A percentile compares a stretch with the other conserved stretches of the same genome.
Conservation (phyloP, 345 rosid species). For the Citrus trifoliata region DNA sequence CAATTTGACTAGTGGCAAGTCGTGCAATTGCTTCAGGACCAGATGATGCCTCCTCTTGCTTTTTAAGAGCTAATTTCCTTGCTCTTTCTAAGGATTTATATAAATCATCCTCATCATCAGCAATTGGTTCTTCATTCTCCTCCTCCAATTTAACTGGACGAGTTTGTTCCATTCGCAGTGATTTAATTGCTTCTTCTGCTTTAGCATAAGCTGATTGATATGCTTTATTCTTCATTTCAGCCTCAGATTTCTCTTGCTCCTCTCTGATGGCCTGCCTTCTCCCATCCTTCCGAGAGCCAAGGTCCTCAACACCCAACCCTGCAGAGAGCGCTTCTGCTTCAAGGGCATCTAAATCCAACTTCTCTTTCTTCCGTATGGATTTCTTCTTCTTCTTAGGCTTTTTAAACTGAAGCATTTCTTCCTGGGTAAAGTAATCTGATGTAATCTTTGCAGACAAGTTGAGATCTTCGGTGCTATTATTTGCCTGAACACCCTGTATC, state of each 20-base stretch:
- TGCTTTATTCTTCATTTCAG: conserved; percentile 73
- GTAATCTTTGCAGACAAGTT: conserved; percentile 55
- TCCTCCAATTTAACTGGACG: conserved; percentile 44
- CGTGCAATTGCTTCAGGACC: conserved; percentile 80
- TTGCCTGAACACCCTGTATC: conserved; percentile 57
- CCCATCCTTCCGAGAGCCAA: conserved; percentile 83
- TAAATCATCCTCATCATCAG: conserved; percentile 82
- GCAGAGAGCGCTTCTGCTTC: conserved; percentile 89
- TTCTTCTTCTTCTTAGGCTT: conserved; percentile 87
- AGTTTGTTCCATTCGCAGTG: conserved; percentile 59
- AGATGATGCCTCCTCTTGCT: conserved; percentile 52
- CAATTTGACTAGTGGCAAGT: conserved; percentile 49
- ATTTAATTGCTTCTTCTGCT: conserved; percentile 88
- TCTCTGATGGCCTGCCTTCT: conserved; percentile 78
- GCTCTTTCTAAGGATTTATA: conserved; percentile 75
- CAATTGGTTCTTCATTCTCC: conserved; percentile 41
- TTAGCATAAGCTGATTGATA: conserved; percentile 72
- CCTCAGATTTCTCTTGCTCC: conserved; percentile 74
- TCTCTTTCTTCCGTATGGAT: conserved; percentile 76
- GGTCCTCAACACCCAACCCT: conserved; percentile 86
- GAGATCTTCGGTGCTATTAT: conserved; percentile 61
- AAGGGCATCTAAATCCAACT: conserved; percentile 79
- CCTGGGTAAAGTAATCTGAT: conserved; percentile 82
- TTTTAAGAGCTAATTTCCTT: conserved; percentile 76
- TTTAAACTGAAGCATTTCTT: conserved; percentile 84